phyloP scores from a whole-genome alignment of 2,329 filamentous ascomycete genomes.

The Epichloe coenophiala region DNA sequence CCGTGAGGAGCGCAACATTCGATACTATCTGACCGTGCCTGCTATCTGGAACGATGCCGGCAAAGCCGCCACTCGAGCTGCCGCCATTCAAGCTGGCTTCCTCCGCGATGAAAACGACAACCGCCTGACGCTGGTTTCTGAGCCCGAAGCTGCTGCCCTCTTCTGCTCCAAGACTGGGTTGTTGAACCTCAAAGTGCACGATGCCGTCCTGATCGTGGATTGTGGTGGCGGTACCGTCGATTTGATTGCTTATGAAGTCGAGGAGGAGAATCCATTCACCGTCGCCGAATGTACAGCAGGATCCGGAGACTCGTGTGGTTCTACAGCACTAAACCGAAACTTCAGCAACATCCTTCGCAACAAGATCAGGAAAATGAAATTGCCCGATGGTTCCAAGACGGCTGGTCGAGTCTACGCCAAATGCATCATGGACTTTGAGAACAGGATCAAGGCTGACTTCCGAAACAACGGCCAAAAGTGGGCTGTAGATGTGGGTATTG shows the following conservation, averaged over 20 bases:
- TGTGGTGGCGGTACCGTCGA: slow-evolving; percentile 97
- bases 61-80: slow-evolving; percentile 89
- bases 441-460: slow-evolving; percentile 99
- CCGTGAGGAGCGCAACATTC: slow-evolving; percentile 92
- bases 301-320: slow-evolving; percentile 93
- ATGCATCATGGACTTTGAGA: slow-evolving; percentile 99
- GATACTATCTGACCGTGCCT: slow-evolving; percentile 96
- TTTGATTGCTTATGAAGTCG: slow-evolving; percentile 96
- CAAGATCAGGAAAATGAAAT: slow-evolving; percentile 98
- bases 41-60: slow-evolving; percentile 99
- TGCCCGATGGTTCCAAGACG: slow-evolving; percentile 91
- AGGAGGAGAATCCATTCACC: slow-evolving; percentile 93
- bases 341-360: slow-evolving; percentile 96
- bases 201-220: slow-evolving; percentile 95
- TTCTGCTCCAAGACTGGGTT: slow-evolving; percentile 97
- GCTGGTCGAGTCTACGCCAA: slow-evolving; percentile 98
- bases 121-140: slow-evolving; percentile 82
- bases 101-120: slow-evolving; percentile 96
- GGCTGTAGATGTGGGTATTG: slow-evolving; percentile 97
- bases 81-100: slow-evolving; percentile 94
- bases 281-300: slow-evolving; percentile 95
- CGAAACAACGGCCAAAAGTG: slow-evolving; percentile 98
- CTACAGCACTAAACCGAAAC: slow-evolving; percentile 94
- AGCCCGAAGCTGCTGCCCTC: slow-evolving; percentile 91
- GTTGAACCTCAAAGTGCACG: slow-evolving; percentile 92